These are phyloP conservation scores for Tetraselmis chui DNA, from an alignment of 139 green algal genomes.

Conservation along the genomic window DNA sequence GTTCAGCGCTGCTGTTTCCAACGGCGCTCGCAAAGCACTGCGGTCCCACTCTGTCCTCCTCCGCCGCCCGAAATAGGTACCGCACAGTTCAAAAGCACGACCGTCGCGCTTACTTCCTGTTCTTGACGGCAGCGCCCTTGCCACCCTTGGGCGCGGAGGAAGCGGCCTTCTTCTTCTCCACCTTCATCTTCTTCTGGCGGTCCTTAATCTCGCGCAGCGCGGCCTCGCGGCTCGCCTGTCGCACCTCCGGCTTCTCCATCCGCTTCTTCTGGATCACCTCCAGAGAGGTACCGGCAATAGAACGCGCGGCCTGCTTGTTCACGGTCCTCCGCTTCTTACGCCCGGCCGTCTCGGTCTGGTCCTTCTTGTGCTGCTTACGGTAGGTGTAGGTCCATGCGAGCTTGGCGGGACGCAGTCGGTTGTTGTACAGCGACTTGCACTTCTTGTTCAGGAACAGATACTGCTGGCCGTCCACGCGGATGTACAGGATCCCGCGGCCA, in stretches of 20 bases:
- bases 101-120: too few relatives aligned
- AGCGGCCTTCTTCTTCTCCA: slow-evolving; percentile 60
- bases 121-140: slow-evolving; percentile 36
- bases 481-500: slow-evolving; percentile 84
- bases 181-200: slow-evolving; percentile 86
- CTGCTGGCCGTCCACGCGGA: slow-evolving; percentile 83
- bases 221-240: slow-evolving; percentile 81
- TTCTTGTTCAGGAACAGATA: slow-evolving; percentile 97
- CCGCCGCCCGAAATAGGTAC: too few relatives aligned
- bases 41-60: too few relatives aligned
- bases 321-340: slow-evolving; percentile 83
- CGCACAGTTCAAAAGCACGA: too few relatives aligned
- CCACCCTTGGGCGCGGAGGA: slow-evolving; percentile 14
- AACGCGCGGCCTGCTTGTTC: slow-evolving; percentile 53
- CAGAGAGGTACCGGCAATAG: slow-evolving; percentile 79
- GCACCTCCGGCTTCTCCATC: slow-evolving; percentile 78
- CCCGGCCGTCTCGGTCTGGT: slow-evolving; percentile 52
- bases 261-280: slow-evolving; percentile 93
- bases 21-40: too few relatives aligned
- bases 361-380: slow-evolving; percentile 97
- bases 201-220: slow-evolving; percentile 97
- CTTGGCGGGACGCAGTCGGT: slow-evolving; percentile 90
- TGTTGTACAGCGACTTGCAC: slow-evolving; percentile 82
- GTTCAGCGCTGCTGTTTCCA: too few relatives aligned
- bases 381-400: slow-evolving; percentile 92